phyloP scores from a whole-genome alignment of 306 rosid species.

The apple (Malus domestica) region DNA sequence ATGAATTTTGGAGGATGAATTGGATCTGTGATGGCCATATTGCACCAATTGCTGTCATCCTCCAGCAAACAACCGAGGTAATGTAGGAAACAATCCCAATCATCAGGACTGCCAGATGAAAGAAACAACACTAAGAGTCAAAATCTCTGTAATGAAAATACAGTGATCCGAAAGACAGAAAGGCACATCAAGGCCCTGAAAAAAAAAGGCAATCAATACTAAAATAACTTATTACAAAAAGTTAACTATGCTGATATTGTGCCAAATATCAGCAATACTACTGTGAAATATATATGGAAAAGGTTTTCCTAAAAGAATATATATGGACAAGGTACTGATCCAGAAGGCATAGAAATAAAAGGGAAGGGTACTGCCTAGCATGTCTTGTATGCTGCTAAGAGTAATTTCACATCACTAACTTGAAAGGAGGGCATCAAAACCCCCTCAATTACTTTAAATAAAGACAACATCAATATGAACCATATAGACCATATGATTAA shows the following conservation, averaged over 20 bases:
- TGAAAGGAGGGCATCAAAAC: background rate
- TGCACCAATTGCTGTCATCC: slow-evolving; percentile 73
- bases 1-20: slow-evolving; percentile 48
- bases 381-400: background rate
- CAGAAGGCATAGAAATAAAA: background rate
- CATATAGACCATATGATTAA: background rate
- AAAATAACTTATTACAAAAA: background rate
- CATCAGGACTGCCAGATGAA: slow-evolving; percentile 88
- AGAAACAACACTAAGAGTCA: slow-evolving; percentile 25
- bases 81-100: slow-evolving; percentile 91
- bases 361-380: background rate
- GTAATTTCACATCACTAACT: background rate
- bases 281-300: background rate
- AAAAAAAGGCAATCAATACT: background rate
- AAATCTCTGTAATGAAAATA: background rate
- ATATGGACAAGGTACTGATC: background rate
- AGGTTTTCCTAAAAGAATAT: background rate
- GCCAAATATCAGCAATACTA: background rate
- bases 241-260: background rate
- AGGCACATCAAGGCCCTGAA: background rate
- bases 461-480: background rate
- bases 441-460: background rate
- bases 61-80: slow-evolving; percentile 92
- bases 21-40: slow-evolving; percentile 40
- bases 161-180: background rate